Evolutionary conservation across 441 rosid species (phyloP), one percentile per base, ranked within the genome.

Genomic region (Raphanus hybrid): DNA sequence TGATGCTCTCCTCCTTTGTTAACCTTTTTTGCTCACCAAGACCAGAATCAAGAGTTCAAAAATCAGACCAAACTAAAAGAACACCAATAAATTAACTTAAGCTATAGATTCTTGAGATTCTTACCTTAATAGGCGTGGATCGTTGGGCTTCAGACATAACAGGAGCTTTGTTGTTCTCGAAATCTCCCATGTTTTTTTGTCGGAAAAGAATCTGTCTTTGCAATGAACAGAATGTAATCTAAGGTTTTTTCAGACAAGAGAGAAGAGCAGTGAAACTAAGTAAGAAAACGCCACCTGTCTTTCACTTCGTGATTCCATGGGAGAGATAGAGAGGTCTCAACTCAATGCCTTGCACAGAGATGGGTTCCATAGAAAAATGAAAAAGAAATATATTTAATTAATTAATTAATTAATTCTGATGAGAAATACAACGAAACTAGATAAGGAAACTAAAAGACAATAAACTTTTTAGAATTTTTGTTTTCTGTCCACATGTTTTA

Each of bases 401-500:
- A 6, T 54, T 52, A 54, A 29, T 15, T 54, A 15, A 14, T 45
- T 32, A 37, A 62, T 71, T 71, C 29, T 15, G 75, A 71, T 57
- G 32, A 69, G 69, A 60, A 64, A 23, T 73, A 78, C 77, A 12
- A 58, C 18, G 32, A 70, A 71, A 32, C 65, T 43, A 66, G 77
- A 67, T 71, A 71, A 43, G 76, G 75, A 37, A 50, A 62, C 43
- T 4, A 29, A 63, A 64, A 23, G 48, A 70, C 29, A 12, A 61
- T 14, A 2, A 10, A 5, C 15, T 62, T 57, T 48, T 9, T 32
- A 63, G 48, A 16, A 55, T 34, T 63, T 70, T 66, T 23, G 23
- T 69, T 62, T 76, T 34, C 75, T 41, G 80, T 77, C 75, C 80
- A 77, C 80, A 77, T 16, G 39, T 65, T 69, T 54, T 27, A 0